A percentile compares a stretch with the other conserved stretches of the same genome.
These are phyloP conservation scores for Solanum megistacrolobum DNA, from an alignment of 257 asterid species.

Conservation along the genomic window DNA sequence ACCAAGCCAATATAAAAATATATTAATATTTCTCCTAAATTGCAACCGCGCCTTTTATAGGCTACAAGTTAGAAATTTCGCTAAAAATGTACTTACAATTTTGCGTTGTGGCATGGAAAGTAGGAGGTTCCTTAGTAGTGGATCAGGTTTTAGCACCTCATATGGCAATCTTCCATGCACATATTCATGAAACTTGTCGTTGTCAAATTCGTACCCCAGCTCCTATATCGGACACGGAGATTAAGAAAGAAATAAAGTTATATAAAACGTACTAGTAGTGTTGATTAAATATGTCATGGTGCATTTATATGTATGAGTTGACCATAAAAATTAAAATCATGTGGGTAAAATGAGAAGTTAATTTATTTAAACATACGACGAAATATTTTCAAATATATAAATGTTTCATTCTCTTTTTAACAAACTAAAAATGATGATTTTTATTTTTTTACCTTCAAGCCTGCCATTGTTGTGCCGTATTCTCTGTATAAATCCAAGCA, in stretches of 20 bases:
- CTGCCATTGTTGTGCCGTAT: conserved; percentile 94
- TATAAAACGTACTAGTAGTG: not conserved
- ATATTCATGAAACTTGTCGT: conserved; percentile 66
- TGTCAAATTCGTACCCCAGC: conserved; percentile 70
- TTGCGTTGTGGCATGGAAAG: conserved; percentile 73
- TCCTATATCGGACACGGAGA: conserved; percentile 12
- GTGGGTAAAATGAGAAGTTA: not conserved
- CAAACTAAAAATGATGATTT: not conserved
- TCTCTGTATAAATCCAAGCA: conserved; percentile 77
- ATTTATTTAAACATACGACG: not conserved
- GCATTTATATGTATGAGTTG: not conserved
- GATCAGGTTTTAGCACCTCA: conserved; percentile 63
- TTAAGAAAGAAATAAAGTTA: not conserved
- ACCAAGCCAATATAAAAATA: not conserved
- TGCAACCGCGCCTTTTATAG: not conserved
- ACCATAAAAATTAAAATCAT: not conserved
- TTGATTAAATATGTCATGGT: not conserved
- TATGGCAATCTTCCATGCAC: conserved; percentile 87
- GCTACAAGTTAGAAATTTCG: not conserved
- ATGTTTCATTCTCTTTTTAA: not conserved
- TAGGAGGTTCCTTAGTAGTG: conserved; percentile 54
- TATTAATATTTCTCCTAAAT: not conserved
- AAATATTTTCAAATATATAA: not conserved
- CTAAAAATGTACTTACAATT: conserved; percentile 36
- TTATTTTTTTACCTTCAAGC: conserved; percentile 43